These are phyloP conservation scores for Chalciporus sphaerocephalus DNA, from an alignment of 768 basidiomycete species.

Conservation along the genomic window DNA sequence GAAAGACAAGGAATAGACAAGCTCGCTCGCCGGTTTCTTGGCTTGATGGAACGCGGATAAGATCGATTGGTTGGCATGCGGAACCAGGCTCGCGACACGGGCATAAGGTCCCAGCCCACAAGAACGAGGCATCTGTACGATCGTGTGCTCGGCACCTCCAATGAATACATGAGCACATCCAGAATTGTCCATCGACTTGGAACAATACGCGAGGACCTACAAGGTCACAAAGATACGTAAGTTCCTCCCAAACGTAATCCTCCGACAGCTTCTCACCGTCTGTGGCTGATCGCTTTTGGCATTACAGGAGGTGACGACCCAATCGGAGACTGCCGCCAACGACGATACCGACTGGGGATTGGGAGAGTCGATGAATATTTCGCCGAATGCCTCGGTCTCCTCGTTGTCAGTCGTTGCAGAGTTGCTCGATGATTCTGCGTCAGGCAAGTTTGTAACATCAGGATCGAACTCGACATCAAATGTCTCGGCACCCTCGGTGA, in stretches of 20 bases:
- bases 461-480: background rate
- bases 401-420: background rate
- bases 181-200: background rate
- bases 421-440: background rate
- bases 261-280: background rate
- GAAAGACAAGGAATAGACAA: background rate
- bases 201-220: background rate
- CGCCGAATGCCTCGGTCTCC: background rate
- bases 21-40: background rate
- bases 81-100: background rate
- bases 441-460: background rate
- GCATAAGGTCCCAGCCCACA: background rate
- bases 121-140: background rate
- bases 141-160: background rate
- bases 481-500: background rate
- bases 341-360: background rate
- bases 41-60: background rate
- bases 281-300: background rate
- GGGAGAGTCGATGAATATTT: background rate
- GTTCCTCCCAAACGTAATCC: background rate
- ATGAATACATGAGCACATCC: background rate
- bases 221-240: background rate
- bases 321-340: background rate
- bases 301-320: background rate
- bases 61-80: background rate